Percentiles rank a stretch among this genome's conserved stretches.
These are phyloP conservation scores for Lizonia empirigonia DNA, from an alignment of 2,329 filamentous ascomycete genomes.

Conservation along the genomic window DNA sequence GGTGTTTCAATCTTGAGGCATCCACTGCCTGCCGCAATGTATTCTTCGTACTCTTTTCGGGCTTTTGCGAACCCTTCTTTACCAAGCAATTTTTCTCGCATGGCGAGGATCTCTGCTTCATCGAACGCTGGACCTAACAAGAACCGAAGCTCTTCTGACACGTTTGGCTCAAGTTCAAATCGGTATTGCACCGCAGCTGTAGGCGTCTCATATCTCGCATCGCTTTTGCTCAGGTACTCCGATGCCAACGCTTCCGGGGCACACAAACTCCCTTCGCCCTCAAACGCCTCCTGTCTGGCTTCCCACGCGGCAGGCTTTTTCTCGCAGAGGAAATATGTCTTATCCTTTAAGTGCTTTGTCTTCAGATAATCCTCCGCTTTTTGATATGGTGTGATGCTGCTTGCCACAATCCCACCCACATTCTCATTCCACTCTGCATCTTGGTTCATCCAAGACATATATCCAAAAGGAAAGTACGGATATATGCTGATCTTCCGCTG, in stretches of 20 bases:
- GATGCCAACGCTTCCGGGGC: conserved; percentile 55
- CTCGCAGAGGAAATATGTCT: conserved; percentile 63
- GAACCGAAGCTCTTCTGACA: conserved; percentile 58
- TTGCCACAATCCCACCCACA: conserved; percentile 58
- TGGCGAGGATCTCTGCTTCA: conserved; percentile 55
- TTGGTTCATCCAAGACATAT: conserved; percentile 68
- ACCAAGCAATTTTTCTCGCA: conserved; percentile 58
- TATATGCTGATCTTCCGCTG: conserved; percentile 59
- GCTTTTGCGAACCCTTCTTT: conserved; percentile 56
- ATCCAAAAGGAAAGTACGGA: conserved; percentile 64
- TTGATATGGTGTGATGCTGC: conserved; percentile 62
- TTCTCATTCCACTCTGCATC: conserved; percentile 59
- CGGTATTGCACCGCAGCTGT: conserved; percentile 61
- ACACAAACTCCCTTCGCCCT: conserved; percentile 62
- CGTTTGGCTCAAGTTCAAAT: conserved; percentile 48
- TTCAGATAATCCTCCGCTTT: conserved; percentile 63
- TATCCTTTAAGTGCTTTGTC: conserved; percentile 63
- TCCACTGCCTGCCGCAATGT: conserved; percentile 58
- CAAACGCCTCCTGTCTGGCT: conserved; percentile 58
- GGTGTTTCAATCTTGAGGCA: conserved; percentile 61
- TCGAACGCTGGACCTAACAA: conserved; percentile 62
- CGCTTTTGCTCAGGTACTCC: conserved; percentile 51
- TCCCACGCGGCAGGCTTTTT: conserved; percentile 60
- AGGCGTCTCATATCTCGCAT: conserved; percentile 63
- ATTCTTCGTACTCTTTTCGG: conserved; percentile 56